phyloP scores from a whole-genome alignment of 257 asterid genomes.

The Rauvolfia tetraphylla region DNA sequence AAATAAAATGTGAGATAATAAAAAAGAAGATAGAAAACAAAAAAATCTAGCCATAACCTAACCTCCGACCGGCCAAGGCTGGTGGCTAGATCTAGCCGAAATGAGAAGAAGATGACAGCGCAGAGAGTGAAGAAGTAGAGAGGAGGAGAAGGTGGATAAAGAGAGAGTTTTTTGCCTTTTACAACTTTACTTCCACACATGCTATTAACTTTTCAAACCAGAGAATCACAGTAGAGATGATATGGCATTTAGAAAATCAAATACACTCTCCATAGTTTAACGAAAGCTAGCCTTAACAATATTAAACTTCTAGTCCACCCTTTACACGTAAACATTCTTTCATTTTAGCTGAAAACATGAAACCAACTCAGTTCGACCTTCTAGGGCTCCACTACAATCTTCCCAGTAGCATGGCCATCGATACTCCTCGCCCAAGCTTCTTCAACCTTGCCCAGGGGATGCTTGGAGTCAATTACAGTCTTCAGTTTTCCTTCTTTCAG shows the following conservation, averaged over 20 bases:
- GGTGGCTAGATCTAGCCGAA: too few relatives aligned
- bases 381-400: conserved; percentile 47
- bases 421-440: conserved; percentile 60
- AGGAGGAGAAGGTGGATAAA: too few relatives aligned
- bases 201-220: neutral
- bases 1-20: too few relatives aligned
- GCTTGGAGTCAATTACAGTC: conserved; percentile 47
- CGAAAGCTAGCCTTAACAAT: neutral
- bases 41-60: too few relatives aligned
- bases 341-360: neutral
- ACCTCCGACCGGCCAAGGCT: too few relatives aligned
- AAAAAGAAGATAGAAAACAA: too few relatives aligned
- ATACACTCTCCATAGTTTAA: neutral
- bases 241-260: neutral
- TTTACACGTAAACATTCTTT: neutral
- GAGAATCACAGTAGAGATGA: neutral
- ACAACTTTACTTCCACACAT: neutral
- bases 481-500: conserved; percentile 62
- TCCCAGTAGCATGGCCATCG: conserved; percentile 74
- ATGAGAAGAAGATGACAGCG: too few relatives aligned
- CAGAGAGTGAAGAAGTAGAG: too few relatives aligned
- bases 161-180: too few relatives aligned
- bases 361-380: neutral
- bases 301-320: neutral
- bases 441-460: conserved; percentile 41